Evolutionary conservation across 2,329 filamentous ascomycete genomes (phyloP).

Genomic region (Colletotrichum liriopes): DNA sequence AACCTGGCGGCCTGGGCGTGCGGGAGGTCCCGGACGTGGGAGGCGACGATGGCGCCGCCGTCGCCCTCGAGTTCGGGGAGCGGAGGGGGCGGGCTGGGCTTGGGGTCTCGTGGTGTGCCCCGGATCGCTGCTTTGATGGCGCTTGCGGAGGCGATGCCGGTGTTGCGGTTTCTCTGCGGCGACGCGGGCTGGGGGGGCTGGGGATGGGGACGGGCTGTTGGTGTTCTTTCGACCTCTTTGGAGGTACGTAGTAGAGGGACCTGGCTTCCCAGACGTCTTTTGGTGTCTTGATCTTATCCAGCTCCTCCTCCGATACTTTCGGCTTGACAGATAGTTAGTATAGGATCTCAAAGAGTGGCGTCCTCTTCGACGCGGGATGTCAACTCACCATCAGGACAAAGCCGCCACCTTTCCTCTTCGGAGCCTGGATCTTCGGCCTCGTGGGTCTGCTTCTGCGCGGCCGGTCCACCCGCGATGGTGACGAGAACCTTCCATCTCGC

Average conservation of each 20-base stretch:
- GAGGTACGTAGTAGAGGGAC: constrained; percentile 27
- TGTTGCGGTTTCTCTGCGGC: not conserved
- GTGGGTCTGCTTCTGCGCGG: not conserved
- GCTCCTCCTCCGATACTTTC: constrained; percentile 20
- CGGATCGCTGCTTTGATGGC: constrained; percentile 12
- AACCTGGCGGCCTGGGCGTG: constrained; percentile 24
- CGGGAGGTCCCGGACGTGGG: not conserved
- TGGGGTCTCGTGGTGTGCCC: not conserved
- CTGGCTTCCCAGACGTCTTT: constrained; percentile 27
- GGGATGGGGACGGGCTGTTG: constrained; percentile 2
- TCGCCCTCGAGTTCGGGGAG: constrained; percentile 8
- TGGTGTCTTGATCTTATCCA: constrained; percentile 22
- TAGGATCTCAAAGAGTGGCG: not conserved
- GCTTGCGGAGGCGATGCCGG: not conserved
- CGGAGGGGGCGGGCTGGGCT: not conserved
- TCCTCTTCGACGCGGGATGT: not conserved
- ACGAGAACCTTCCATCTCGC: constrained; percentile 4
- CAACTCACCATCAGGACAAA: constrained; percentile 14
- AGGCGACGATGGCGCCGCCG: constrained; percentile 20
- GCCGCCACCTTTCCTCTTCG: constrained; percentile 4
- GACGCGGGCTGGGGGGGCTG: not conserved
- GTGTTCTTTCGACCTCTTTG: constrained; percentile 17
- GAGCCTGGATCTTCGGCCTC: not conserved
- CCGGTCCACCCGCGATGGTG: not conserved
- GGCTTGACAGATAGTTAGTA: constrained; percentile 18